Conservation (phyloP, 257 asterid species). For the Solanum sparsipilum region DNA sequence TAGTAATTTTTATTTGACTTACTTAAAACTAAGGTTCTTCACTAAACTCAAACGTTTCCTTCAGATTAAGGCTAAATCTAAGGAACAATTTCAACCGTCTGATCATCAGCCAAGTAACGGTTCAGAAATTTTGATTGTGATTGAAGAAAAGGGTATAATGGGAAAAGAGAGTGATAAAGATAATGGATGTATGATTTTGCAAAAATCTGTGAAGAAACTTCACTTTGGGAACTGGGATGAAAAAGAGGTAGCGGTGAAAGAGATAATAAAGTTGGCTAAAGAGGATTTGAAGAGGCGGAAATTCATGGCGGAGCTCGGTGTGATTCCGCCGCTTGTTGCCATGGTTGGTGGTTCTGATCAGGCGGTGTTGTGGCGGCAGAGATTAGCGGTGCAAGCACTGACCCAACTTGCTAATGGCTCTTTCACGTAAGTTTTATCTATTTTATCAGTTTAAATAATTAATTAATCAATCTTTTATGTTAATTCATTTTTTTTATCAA, state of each 20-base stretch:
- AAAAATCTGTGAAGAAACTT: constrained; percentile 62
- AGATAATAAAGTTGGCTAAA: constrained; percentile 52
- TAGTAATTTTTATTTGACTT: constrained; percentile 16
- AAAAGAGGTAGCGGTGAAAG: constrained; percentile 56
- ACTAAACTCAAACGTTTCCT: constrained; percentile 30
- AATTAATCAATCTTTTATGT: background rate
- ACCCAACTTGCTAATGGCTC: constrained; percentile 60
- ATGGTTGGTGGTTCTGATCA: constrained; percentile 57
- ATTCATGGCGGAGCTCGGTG: constrained; percentile 85
- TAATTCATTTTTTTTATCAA: background rate
- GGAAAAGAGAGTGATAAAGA: background rate
- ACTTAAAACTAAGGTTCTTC: constrained; percentile 24
- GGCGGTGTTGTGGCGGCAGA: constrained; percentile 36
- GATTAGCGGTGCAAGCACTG: constrained; percentile 53
- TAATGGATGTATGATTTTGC: constrained; percentile 37
- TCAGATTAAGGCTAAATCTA: constrained; percentile 14
- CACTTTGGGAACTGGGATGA: constrained; percentile 84
- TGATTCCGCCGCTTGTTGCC: constrained; percentile 74
- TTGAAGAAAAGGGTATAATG: constrained; percentile 6
- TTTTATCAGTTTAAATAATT: background rate
- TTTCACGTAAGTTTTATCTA: constrained; percentile 53
- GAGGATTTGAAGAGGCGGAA: constrained; percentile 43
- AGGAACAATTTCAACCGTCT: background rate
- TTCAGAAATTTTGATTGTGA: background rate
- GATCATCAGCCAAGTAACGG: background rate